These are phyloP conservation scores for Antitrichia curtipendula DNA, from an alignment of 225 moss, liverwort and hornwort species.

Conservation along the genomic window DNA sequence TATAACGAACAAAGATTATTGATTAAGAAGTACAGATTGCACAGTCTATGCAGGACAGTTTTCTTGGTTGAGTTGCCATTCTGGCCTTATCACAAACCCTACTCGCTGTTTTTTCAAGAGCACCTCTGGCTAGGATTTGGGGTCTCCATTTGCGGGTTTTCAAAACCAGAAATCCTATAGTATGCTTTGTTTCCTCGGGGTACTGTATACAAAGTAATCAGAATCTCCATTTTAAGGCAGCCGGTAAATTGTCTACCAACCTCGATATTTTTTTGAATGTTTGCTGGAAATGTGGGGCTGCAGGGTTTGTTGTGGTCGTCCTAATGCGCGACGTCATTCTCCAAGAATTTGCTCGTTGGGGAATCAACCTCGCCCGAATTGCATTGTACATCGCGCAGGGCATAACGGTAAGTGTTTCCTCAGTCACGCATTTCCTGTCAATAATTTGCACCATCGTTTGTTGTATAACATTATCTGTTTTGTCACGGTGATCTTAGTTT, in stretches of 20 bases:
- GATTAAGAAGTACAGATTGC: neutral
- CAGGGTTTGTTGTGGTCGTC: slow-evolving; percentile 24
- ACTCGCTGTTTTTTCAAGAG: neutral
- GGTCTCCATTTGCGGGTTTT: neutral
- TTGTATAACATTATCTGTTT: neutral
- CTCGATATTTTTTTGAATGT: neutral
- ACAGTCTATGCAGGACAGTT: neutral
- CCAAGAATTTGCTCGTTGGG: slow-evolving; percentile 32
- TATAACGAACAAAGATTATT: neutral
- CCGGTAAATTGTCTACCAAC: neutral
- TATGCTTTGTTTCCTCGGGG: neutral
- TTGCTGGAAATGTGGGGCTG: neutral
- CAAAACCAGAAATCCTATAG: neutral
- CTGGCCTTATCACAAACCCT: neutral
- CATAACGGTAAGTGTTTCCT: slow-evolving; percentile 12
- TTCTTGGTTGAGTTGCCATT: neutral
- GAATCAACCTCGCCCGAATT: slow-evolving; percentile 22
- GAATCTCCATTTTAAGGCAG: neutral
- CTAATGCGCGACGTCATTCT: slow-evolving; percentile 40
- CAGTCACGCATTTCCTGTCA: neutral
- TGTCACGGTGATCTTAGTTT: neutral
- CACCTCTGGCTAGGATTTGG: neutral
- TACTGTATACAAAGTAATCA: neutral
- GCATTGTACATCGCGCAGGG: slow-evolving; percentile 20
- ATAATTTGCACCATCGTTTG: neutral